Conservation (phyloP, 345 rosid genomes). For the Clarkia xantiana region DNA sequence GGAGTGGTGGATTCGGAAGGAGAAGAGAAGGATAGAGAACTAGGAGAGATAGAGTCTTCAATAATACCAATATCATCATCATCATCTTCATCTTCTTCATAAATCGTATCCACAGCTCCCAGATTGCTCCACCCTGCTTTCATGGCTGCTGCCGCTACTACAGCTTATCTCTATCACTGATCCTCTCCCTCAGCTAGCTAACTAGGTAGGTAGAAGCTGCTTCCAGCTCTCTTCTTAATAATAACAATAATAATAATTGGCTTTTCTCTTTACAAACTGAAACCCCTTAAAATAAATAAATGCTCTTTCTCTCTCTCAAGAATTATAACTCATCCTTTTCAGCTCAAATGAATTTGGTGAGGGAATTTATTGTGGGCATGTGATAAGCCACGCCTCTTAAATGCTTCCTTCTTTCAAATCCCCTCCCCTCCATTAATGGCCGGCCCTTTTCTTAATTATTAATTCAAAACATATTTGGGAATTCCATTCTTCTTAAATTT, state of each 20-base stretch:
- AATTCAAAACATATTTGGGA: no score
- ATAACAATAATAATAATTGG: constrained; percentile 8
- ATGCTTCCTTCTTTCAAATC: constrained; percentile 19
- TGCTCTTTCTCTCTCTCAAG: no score
- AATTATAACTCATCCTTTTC: no score
- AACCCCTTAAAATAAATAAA: neutral
- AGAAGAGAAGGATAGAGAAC: constrained; percentile 20
- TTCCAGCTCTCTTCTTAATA: neutral
- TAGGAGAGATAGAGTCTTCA: constrained; percentile 10
- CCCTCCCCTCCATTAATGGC: constrained; percentile 3
- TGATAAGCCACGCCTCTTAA: constrained; percentile 47
- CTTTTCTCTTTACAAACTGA: constrained; percentile 3
- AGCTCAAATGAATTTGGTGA: constrained; percentile 5
- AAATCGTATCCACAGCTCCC: constrained; percentile 65
- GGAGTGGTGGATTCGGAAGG: constrained; percentile 17
- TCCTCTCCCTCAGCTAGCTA: neutral
- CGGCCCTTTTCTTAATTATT: no score
- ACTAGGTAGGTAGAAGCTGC: neutral
- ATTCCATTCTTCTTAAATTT: no score
- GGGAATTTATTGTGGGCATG: constrained; percentile 24
- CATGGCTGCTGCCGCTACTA: constrained; percentile 25
- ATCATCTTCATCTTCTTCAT: constrained; percentile 57
- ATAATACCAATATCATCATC: constrained; percentile 13
- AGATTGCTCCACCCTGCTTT: constrained; percentile 40
- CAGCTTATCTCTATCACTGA: no score